Base-by-base conservation (phyloP, 176 grass and related monocot species). In the Oryza nivara region DNA sequence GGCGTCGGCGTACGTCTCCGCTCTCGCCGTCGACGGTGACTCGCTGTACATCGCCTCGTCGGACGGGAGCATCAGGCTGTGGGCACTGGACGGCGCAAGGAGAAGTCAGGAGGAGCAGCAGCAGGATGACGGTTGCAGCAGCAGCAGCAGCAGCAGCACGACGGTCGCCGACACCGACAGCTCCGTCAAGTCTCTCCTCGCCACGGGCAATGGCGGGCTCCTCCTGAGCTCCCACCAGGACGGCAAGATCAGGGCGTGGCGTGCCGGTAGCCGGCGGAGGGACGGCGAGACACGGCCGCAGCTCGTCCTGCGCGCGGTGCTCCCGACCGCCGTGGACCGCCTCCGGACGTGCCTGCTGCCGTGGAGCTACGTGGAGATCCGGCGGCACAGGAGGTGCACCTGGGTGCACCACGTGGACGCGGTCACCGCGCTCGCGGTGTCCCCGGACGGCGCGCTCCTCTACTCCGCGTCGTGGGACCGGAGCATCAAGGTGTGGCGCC, bases 211-310 rank as follows among this genome's bases (percentile, higher is more conserved):
- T 4, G 85, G 72, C 9, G 58, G 48, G 11, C 9, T 63, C 65
- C n/a, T 95, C 68, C 80, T 92, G 40, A 91, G 84, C 77, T 83
- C 93, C 25, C 90, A 92, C 83, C 93, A 95, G n/a, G 88, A 95
- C 73, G 81, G 87, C 26, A 89, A 91, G 86, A 91, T 95, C 80
- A 84, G 80, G 16, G 93, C 74, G 47, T 95, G 90, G 88, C 86
- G 68, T 1, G 67, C n/a, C n/a, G 38, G 63, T 3, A 0, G 30
- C 56, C 43, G 43, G 11, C 49, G 43, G 15, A 76, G 77, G 32
- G 34, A 81, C 30, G 61, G 49, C 35, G 35, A 0, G 11, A 6
- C 77, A 22, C 43, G 1, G 9, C 30, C 30, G 30, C 45, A 65
- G 34, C 43, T 90, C 17, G 74, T 54, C 30, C 71, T 76, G 14